phyloP scores from a whole-genome alignment of 805 yeast species.

The Saturnispora ahearnii region DNA sequence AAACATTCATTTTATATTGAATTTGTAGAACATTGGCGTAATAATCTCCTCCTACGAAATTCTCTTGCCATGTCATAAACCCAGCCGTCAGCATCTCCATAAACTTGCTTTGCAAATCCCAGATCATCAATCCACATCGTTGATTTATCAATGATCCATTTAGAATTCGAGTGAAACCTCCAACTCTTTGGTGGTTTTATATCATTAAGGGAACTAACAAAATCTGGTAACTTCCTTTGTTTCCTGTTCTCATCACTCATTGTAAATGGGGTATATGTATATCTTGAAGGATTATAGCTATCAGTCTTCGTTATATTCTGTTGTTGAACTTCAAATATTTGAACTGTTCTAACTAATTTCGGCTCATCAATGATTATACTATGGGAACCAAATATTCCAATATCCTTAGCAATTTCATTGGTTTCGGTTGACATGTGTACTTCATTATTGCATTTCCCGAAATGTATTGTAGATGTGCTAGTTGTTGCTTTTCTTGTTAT shows the following conservation, averaged over 20 bases:
- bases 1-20: neutral
- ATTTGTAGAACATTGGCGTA: constrained; percentile 6
- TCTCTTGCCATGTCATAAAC: constrained; percentile 39
- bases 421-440: neutral
- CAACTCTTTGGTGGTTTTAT: constrained; percentile 59
- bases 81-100: constrained; percentile 34
- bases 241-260: constrained; percentile 2
- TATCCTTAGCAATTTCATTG: neutral
- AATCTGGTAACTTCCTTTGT: constrained; percentile 55
- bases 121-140: constrained; percentile 43
- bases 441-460: neutral
- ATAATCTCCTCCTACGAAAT: constrained; percentile 51
- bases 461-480: neutral
- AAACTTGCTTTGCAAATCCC: constrained; percentile 27
- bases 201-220: constrained; percentile 44
- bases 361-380: constrained; percentile 53
- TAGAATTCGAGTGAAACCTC: constrained; percentile 51
- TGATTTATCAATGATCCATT: constrained; percentile 63
- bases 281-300: constrained; percentile 54
- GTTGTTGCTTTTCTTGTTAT: neutral
- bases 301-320: constrained; percentile 47
- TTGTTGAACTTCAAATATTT: constrained; percentile 66
- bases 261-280: constrained; percentile 46
- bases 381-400: neutral
- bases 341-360: constrained; percentile 54